Percentiles rank a stretch among this genome's conserved stretches.
These are phyloP conservation scores for Tetrapyrgos nigripes DNA, from an alignment of 1,284 basidiomycete species.

Conservation along the genomic window DNA sequence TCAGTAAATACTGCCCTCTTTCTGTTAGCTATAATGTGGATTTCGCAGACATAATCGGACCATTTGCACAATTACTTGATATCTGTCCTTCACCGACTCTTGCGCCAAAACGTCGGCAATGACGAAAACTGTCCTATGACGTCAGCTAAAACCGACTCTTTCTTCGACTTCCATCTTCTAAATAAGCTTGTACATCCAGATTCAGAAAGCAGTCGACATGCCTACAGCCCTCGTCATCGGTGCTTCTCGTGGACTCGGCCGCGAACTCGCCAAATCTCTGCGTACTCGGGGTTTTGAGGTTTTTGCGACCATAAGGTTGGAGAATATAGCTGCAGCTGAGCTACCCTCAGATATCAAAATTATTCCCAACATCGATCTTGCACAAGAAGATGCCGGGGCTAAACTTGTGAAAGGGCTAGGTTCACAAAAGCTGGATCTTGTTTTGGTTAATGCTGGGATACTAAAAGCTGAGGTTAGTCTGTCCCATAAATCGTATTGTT, in stretches of 20 bases:
- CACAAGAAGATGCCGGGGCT: conserved; percentile 38
- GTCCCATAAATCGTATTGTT: no score
- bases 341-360: conserved; percentile 41
- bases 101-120: no score
- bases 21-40: no score
- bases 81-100: no score
- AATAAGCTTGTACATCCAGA: not conserved
- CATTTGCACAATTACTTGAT: no score
- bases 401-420: conserved; percentile 40
- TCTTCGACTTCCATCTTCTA: not conserved
- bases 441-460: conserved; percentile 47
- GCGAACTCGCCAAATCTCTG: conserved; percentile 41
- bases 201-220: conserved; percentile 15
- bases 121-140: no score
- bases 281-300: conserved; percentile 32
- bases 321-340: conserved; percentile 11
- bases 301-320: conserved; percentile 45
- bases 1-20: no score
- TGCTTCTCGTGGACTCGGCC: conserved; percentile 51
- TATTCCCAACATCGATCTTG: conserved; percentile 44
- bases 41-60: no score
- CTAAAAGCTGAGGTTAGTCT: conserved; percentile 45
- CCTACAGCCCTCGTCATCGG: conserved; percentile 40
- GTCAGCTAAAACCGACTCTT: no score
- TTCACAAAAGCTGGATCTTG: conserved; percentile 39